A percentile compares a stretch with the other conserved stretches of the same genome.
Evolutionary conservation across 2,329 filamentous ascomycete genomes (phyloP).

Genomic region (Diaporthe sp.): DNA sequence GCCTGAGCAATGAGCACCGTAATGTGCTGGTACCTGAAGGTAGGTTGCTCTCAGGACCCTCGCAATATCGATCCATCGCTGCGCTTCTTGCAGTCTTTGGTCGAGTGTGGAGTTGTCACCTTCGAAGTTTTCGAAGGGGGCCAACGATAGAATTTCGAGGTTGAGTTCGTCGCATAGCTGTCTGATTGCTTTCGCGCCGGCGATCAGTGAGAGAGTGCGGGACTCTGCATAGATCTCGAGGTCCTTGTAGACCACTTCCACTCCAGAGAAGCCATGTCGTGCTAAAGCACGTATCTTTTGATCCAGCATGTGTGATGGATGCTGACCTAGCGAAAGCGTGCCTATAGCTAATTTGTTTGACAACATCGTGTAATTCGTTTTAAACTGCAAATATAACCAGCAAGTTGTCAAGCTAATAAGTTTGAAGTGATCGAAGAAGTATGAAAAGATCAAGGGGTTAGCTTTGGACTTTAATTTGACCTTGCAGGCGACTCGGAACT

Average conservation of each 20-base stretch:
- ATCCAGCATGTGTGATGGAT: not conserved
- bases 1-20: not conserved
- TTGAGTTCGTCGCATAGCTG: not conserved
- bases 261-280: not conserved
- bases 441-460: not conserved
- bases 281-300: not conserved
- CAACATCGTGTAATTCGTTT: not conserved
- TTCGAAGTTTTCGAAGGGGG: conserved; percentile 1
- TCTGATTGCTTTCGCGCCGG: not conserved
- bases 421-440: not conserved
- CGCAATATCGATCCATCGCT: not conserved
- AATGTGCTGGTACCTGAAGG: not conserved
- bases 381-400: not conserved
- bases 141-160: not conserved
- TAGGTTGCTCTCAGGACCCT: not conserved
- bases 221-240: not conserved
- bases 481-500: not conserved
- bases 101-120: not conserved
- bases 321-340: not conserved
- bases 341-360: not conserved
- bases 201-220: not conserved
- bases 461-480: not conserved
- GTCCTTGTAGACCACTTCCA: conserved; percentile 1
- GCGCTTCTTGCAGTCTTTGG: not conserved
- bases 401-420: not conserved